Conservation (phyloP, 2,329 filamentous ascomycete species). For the Pyrenophora tritici-repentis region DNA sequence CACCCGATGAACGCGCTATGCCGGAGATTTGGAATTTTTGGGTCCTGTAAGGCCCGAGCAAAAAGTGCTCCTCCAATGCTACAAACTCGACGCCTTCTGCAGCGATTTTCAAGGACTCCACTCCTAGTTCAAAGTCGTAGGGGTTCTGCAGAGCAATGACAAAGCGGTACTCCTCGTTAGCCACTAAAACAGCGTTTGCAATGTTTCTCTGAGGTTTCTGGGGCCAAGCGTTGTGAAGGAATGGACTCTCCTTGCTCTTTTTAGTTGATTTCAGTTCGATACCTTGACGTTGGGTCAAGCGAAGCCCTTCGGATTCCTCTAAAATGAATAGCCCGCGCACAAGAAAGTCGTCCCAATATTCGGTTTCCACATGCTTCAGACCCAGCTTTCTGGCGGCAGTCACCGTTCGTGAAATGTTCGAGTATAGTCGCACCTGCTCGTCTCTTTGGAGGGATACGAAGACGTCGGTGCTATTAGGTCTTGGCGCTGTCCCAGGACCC, state of each 20-base stretch:
- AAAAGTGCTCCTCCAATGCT: constrained; percentile 65
- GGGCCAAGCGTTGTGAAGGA: constrained; percentile 93
- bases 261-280: constrained; percentile 36
- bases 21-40: constrained; percentile 77
- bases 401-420: constrained; percentile 84
- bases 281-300: constrained; percentile 42
- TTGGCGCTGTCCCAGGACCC: constrained; percentile 78
- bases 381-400: constrained; percentile 77
- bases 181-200: constrained; percentile 73
- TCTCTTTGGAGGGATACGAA: constrained; percentile 74
- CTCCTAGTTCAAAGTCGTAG: constrained; percentile 88
- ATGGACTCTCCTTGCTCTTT: constrained; percentile 67
- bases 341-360: constrained; percentile 97
- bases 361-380: constrained; percentile 69
- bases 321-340: constrained; percentile 77
- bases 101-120: constrained; percentile 79
- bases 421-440: constrained; percentile 82
- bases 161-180: constrained; percentile 77
- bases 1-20: constrained; percentile 68
- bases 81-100: constrained; percentile 75
- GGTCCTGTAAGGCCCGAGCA: constrained; percentile 80
- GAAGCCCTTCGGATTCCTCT: constrained; percentile 35
- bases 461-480: constrained; percentile 67
- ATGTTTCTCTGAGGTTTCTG: constrained; percentile 64
- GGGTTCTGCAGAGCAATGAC: constrained; percentile 88